These are phyloP conservation scores for Ascomycota sp. DNA, from an alignment of 2,329 filamentous ascomycete genomes.

Conservation along the genomic window DNA sequence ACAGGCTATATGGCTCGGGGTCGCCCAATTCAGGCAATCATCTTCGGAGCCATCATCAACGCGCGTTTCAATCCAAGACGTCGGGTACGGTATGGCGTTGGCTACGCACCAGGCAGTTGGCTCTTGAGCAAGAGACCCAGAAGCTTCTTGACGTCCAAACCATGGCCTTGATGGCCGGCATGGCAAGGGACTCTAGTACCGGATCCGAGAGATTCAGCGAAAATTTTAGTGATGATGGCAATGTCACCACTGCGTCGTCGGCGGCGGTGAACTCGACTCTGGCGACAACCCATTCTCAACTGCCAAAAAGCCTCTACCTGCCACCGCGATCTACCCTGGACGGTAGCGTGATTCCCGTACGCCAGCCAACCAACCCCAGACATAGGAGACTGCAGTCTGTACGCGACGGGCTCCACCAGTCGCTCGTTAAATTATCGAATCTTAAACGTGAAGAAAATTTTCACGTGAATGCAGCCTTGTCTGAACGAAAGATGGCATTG, in stretches of 20 bases:
- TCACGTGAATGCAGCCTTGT: conserved; percentile 34
- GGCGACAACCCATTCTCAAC: conserved; percentile 17
- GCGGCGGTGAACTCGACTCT: conserved; percentile 19
- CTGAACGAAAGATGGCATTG: conserved; percentile 35
- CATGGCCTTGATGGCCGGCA: conserved; percentile 19
- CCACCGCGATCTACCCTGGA: conserved; percentile 16
- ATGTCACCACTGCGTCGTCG: conserved; percentile 20
- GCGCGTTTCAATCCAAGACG: conserved; percentile 8
- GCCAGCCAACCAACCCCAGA: conserved; percentile 28
- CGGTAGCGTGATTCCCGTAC: conserved; percentile 37
- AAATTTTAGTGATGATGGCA: conserved; percentile 18
- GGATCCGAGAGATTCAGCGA: conserved; percentile 7
- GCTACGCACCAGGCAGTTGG: conserved; percentile 23
- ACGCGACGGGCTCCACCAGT: conserved; percentile 40
- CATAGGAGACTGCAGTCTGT: conserved; percentile 39
- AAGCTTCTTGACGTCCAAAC: conserved; percentile 27
- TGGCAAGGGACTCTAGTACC: conserved; percentile 8
- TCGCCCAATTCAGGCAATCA: conserved; percentile 10
- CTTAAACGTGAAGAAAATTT: conserved; percentile 50
- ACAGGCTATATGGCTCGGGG: conserved; percentile 1
- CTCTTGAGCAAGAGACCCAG: conserved; percentile 26
- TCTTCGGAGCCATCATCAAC: conserved; percentile 16
- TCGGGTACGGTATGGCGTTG: conserved; percentile 26
- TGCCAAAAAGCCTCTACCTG: conserved; percentile 21
- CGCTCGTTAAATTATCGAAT: conserved; percentile 41